Conservation (phyloP, 495 filamentous ascomycete species). For the Trichoderma erinaceum region DNA sequence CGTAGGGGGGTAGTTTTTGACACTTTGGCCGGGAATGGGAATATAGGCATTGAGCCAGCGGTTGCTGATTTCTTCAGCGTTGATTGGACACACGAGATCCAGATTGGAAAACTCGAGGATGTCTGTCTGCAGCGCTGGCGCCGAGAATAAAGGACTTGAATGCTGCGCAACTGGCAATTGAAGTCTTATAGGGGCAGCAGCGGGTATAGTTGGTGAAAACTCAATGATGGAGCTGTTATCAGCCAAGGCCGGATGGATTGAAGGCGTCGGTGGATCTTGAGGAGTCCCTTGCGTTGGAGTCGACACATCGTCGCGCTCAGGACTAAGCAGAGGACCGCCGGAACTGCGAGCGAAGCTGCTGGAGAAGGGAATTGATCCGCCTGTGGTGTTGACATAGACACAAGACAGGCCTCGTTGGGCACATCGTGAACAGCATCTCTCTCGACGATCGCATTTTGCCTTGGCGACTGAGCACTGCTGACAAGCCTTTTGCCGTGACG, state of each 20-base stretch:
- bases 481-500: constrained; percentile 40
- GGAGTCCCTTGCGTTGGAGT: background rate
- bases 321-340: constrained; percentile 13
- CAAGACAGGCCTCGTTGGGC: constrained; percentile 6
- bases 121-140: background rate
- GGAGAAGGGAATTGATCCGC: constrained; percentile 13
- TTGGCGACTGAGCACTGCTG: constrained; percentile 38
- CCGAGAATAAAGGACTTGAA: background rate
- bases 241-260: background rate
- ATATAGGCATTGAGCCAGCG: constrained; percentile 44
- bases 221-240: background rate
- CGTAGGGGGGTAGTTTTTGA: constrained; percentile 33
- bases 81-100: constrained; percentile 38
- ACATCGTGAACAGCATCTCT: constrained; percentile 32
- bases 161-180: background rate
- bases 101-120: constrained; percentile 24
- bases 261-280: background rate
- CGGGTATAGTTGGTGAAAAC: background rate
- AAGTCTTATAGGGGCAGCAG: background rate
- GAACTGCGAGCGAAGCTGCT: constrained; percentile 12
- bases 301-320: constrained; percentile 13
- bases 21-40: constrained; percentile 32
- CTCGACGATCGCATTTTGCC: constrained; percentile 37
- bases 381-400: background rate
- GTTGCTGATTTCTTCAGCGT: constrained; percentile 39